phyloP scores from a whole-genome alignment of 345 rosid genomes.

The Camelina laxa region DNA sequence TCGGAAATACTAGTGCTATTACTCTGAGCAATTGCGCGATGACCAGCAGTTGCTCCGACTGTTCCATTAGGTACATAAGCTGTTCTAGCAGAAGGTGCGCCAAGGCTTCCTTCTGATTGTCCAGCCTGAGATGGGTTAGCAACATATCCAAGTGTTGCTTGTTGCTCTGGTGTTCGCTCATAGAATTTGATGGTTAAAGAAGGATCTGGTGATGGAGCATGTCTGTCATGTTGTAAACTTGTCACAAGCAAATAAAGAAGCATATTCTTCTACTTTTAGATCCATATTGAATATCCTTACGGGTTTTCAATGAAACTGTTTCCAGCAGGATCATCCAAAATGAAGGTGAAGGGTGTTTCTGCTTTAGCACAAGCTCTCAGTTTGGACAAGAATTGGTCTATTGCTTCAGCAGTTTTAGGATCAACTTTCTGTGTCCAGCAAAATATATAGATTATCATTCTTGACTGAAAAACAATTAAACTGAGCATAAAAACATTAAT shows the following conservation, averaged over 20 bases:
- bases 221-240: slow-evolving; percentile 50
- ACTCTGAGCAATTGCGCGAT: slow-evolving; percentile 88
- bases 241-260: slow-evolving; percentile 14
- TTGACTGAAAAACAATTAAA: neutral
- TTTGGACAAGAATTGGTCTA: slow-evolving; percentile 78
- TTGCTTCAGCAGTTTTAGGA: slow-evolving; percentile 88
- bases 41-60: slow-evolving; percentile 85
- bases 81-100: slow-evolving; percentile 44
- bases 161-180: slow-evolving; percentile 88
- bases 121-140: slow-evolving; percentile 57
- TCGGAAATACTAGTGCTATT: slow-evolving; percentile 80
- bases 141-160: slow-evolving; percentile 72
- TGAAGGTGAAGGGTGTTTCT: slow-evolving; percentile 64
- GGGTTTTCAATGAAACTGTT: slow-evolving; percentile 96
- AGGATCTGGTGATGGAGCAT: slow-evolving; percentile 89
- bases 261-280: neutral
- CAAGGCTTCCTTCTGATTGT: slow-evolving; percentile 45
- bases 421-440: slow-evolving; percentile 69
- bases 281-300: slow-evolving; percentile 52
- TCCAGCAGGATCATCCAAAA: slow-evolving; percentile 94
- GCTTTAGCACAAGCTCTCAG: slow-evolving; percentile 81
- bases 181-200: slow-evolving; percentile 72
- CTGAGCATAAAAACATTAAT: neutral
- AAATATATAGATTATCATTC: slow-evolving; percentile 18
- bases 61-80: slow-evolving; percentile 68